Base-by-base conservation (phyloP, 805 yeast species). In the Cephaloascus fragrans region DNA sequence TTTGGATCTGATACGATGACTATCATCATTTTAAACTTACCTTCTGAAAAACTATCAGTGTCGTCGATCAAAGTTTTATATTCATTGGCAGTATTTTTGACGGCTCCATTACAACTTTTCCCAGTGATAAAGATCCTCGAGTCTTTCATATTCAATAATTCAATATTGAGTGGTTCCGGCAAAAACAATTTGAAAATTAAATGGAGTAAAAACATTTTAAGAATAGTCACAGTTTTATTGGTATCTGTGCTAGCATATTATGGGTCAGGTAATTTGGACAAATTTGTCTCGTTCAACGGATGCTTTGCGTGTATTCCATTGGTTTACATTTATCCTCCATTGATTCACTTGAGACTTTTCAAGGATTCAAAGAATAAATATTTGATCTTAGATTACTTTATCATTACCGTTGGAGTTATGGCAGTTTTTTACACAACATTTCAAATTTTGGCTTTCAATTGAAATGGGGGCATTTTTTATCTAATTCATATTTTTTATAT, bases 271-370 rank as follows among this genome's bases (percentile, higher is more conserved):
- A 55, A 65, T 41, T 61, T 67, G 43, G 72, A 67, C 46, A 64
- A 62, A 51, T 66, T 64, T 49, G 68, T 66, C 29, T 57, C 65
- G 34, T 60, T 67, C 51, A 66, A 66, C 42, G 72, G 72, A 3
- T 66, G 71, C 37, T 67, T 67, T 48, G 71, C 71, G 0, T 67
- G 72, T 43, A 65, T 67, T 33, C 72, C 72, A 4, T 57, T 67
- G 52, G 72, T 67, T 8, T 67, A 67, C 50, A 64, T 67, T 31
- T 67, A 67, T 47, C 72, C 72, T 12, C 71, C 72, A 1, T 48
- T 65, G 52, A 65, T 67, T 34, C 71, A 67, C 44, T 55, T 62
- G 46, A 31, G n/a, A 31, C 28, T 43, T 9, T 44, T 62, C 32
- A 50, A 45, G 26, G 14, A 10, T 19, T 34, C 12, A 18, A 75